A percentile compares a stretch with the other conserved stretches of the same genome.
Evolutionary conservation across 805 yeast species (phyloP).

Genomic region (Metschnikowia gruessii): DNA sequence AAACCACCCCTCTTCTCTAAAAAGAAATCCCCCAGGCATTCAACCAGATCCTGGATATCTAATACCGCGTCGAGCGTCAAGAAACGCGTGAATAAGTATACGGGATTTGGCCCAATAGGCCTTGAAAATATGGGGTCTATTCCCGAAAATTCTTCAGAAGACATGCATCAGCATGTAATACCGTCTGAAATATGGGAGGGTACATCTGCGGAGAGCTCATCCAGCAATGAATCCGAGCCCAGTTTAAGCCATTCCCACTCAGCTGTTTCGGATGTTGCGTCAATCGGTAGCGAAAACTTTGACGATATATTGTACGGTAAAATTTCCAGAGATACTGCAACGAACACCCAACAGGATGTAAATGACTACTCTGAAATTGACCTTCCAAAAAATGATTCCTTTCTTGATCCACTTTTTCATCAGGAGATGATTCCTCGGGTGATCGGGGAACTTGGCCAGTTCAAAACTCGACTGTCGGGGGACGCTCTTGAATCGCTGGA

Average conservation of each 20-base stretch:
- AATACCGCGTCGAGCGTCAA: constrained; percentile 5
- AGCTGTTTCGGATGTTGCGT: not conserved
- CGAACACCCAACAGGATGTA: not conserved
- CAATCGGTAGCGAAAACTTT: not conserved
- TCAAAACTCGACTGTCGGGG: not conserved
- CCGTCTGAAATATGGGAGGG: constrained; percentile 1
- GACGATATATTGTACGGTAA: constrained; percentile 2
- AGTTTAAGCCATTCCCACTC: not conserved
- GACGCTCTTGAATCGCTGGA: not conserved
- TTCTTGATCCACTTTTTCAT: not conserved
- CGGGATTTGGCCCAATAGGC: not conserved
- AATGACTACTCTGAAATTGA: not conserved
- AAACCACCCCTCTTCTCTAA: constrained; percentile 1
- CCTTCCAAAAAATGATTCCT: not conserved
- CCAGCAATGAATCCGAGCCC: not conserved
- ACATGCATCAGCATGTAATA: not conserved
- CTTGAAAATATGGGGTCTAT: not conserved
- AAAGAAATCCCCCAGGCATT: not conserved
- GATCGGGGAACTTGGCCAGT: not conserved
- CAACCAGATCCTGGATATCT: constrained; percentile 7
- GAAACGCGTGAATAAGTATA: constrained; percentile 1
- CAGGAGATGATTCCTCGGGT: not conserved
- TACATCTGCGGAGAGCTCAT: not conserved
- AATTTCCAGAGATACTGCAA: not conserved
- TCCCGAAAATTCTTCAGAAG: not conserved